Evolutionary conservation across 805 yeast genomes (phyloP).

Genomic region (Scheffersomyces coipomensis): DNA sequence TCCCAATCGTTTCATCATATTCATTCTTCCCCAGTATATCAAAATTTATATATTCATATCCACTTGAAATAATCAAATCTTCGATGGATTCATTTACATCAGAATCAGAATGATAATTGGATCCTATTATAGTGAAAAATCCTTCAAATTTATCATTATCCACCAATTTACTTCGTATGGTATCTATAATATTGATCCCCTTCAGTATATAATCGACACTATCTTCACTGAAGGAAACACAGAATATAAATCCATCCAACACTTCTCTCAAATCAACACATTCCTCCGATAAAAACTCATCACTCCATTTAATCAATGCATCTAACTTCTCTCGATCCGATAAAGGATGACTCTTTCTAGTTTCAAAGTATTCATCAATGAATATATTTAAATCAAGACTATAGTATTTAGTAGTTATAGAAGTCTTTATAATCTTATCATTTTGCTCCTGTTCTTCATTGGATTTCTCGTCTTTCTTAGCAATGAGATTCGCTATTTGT

Average conservation of each 20-base stretch:
- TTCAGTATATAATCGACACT: constrained; percentile 18
- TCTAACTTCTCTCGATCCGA: constrained; percentile 8
- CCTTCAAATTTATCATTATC: constrained; percentile 21
- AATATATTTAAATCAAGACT: constrained; percentile 25
- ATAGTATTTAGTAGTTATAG: constrained; percentile 31
- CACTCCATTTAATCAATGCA: constrained; percentile 32
- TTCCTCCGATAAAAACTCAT: constrained; percentile 38
- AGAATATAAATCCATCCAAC: constrained; percentile 45
- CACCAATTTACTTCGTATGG: constrained; percentile 8
- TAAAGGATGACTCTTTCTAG: constrained; percentile 9
- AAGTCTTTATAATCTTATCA: constrained; percentile 21
- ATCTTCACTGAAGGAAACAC: constrained; percentile 26
- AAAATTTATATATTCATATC: constrained; percentile 43
- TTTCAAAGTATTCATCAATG: constrained; percentile 37
- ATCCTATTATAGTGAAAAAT: constrained; percentile 35
- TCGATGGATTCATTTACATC: constrained; percentile 27
- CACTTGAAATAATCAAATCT: constrained; percentile 34
- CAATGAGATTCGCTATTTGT: constrained; percentile 23
- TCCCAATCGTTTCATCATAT: constrained; percentile 42
- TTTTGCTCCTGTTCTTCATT: constrained; percentile 30
- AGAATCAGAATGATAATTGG: constrained; percentile 7
- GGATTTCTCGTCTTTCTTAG: constrained; percentile 19
- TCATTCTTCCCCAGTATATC: constrained; percentile 35
- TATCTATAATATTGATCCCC: constrained; percentile 14
- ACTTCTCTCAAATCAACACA: constrained; percentile 43